phyloP scores from a whole-genome alignment of 208 protist genomes.

The Entamoeba dispar region DNA sequence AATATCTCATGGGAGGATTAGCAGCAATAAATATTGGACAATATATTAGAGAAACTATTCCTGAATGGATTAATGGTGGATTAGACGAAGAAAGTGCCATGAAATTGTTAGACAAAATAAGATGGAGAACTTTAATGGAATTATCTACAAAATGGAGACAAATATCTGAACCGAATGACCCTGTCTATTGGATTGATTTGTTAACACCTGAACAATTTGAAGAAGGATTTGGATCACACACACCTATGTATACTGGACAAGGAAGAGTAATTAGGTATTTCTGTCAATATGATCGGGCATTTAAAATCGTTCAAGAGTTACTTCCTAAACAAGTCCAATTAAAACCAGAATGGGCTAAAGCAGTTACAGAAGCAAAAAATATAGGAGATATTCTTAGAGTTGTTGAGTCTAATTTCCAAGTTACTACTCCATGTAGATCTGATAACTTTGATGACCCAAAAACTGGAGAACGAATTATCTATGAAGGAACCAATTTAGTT shows the following conservation, averaged over 20 bases:
- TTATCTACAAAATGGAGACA: conserved; percentile 27
- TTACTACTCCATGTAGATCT: conserved; percentile 38
- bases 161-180: conserved; percentile 32
- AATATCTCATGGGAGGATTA: conserved; percentile 34
- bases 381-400: conserved; percentile 25
- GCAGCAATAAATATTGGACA: conserved; percentile 34
- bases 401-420: conserved; percentile 37
- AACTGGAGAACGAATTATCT: conserved; percentile 43
- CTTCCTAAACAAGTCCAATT: background rate
- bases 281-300: conserved; percentile 26
- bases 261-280: conserved; percentile 38
- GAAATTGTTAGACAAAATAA: background rate
- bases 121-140: too few relatives aligned
- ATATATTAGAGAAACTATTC: background rate
- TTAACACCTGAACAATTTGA: conserved; percentile 38
- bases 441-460: background rate
- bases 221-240: conserved; percentile 43
- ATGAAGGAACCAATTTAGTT: conserved; percentile 25
- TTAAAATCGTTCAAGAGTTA: conserved; percentile 13
- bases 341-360: background rate
- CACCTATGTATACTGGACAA: conserved; percentile 38
- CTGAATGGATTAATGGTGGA: background rate
- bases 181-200: conserved; percentile 39
- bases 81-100: background rate
- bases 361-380: background rate